phyloP scores from a whole-genome alignment of 805 yeast genomes.

The Yarrowia sp. region DNA sequence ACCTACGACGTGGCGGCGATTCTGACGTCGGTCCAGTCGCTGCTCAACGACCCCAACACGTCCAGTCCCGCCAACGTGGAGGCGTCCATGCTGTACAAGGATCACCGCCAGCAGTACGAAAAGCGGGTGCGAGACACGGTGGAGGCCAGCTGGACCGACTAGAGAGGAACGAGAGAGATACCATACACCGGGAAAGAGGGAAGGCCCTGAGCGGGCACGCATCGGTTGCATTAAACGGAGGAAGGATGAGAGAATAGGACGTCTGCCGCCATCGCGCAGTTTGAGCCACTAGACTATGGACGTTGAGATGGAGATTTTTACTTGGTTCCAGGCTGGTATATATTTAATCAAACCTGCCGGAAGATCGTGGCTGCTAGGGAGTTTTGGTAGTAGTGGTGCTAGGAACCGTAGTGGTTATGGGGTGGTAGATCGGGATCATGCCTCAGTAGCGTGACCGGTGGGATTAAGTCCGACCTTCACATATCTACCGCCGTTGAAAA shows the following conservation, averaged over 20 bases:
- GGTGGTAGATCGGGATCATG: no score
- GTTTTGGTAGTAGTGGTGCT: no score
- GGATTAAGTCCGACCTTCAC: not conserved
- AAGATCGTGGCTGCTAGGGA: no score
- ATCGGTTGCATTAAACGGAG: constrained; percentile 20
- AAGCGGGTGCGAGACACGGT: constrained; percentile 93
- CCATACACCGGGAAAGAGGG: constrained; percentile 18
- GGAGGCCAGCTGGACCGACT: constrained; percentile 75
- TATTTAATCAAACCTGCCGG: not conserved
- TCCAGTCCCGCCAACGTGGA: constrained; percentile 97
- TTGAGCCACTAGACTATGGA: constrained; percentile 12
- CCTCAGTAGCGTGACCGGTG: no score
- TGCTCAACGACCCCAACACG: constrained; percentile 93
- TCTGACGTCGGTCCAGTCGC: constrained; percentile 80
- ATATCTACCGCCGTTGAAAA: not conserved
- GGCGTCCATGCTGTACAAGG: constrained; percentile 93
- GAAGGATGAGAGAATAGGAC: not conserved
- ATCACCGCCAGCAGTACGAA: constrained; percentile 87
- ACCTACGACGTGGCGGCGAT: constrained; percentile 97
- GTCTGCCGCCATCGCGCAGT: constrained; percentile 12
- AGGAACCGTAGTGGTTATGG: no score
- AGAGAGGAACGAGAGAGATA: not conserved
- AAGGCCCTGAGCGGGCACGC: constrained; percentile 16
- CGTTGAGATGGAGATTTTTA: not conserved
- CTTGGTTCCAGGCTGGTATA: not conserved